These are phyloP conservation scores for Trichothecium roseum DNA, from an alignment of 2,329 filamentous ascomycete species.

Conservation along the genomic window DNA sequence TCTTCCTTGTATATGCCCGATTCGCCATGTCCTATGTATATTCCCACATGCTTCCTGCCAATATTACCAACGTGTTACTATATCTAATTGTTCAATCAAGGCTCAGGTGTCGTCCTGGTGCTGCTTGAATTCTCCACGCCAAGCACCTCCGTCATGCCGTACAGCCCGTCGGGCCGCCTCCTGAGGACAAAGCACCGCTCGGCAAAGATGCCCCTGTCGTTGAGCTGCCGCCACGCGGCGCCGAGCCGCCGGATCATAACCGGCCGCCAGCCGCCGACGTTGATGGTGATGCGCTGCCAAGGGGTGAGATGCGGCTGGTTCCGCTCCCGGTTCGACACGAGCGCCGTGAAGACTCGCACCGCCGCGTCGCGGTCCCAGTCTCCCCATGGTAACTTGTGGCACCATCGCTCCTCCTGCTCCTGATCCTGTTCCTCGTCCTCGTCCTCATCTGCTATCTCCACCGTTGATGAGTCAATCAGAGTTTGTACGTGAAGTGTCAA, in stretches of 20 bases:
- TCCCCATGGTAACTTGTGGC: neutral
- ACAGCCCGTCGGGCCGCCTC: slow-evolving; percentile 10
- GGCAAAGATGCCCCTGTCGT: slow-evolving; percentile 31
- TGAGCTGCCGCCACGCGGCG: slow-evolving; percentile 27
- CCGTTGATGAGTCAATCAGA: slow-evolving; percentile 22
- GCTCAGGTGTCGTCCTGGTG: slow-evolving; percentile 1
- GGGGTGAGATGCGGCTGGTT: slow-evolving; percentile 6
- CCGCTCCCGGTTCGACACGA: slow-evolving; percentile 19
- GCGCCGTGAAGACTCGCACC: slow-evolving; percentile 18
- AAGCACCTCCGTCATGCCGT: slow-evolving; percentile 15
- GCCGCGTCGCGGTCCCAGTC: slow-evolving; percentile 28
- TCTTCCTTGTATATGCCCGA: no score
- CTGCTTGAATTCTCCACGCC: neutral
- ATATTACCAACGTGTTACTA: no score
- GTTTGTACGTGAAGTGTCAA: slow-evolving; percentile 36
- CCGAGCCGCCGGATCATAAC: slow-evolving; percentile 32
- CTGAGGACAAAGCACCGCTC: slow-evolving; percentile 36
- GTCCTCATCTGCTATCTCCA: slow-evolving; percentile 5
- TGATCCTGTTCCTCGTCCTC: no score
- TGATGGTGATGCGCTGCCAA: slow-evolving; percentile 33
- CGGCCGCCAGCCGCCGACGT: slow-evolving; percentile 36
- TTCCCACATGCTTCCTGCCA: no score
- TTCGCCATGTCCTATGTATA: no score
- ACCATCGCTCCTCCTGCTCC: no score
- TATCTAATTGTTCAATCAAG: no score